Base-by-base conservation (phyloP, 1,284 basidiomycete species). In the Leccinum laetum region DNA sequence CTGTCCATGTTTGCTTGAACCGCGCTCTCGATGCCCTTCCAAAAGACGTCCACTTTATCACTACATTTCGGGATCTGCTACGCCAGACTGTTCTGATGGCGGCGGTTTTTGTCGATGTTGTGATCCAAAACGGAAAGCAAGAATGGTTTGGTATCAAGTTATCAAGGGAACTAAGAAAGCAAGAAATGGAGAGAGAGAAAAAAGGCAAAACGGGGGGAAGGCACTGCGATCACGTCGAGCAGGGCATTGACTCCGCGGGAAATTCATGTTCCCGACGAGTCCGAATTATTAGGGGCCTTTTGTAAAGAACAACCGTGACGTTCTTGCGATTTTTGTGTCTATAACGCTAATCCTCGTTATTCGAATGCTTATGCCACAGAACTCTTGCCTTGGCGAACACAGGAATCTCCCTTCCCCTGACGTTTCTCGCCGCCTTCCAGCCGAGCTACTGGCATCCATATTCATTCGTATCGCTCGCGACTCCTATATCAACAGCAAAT, bases 1-100 rank as follows among this genome's bases (percentile, higher is more conserved):
- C 78, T 91, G 88, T 11, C 91, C 91, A 52, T 84, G 82, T 72
- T 90, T 91, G 62, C 81, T 85, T 7, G 80, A 75, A 10, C 86
- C 87, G 56, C 14, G 39, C 81, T 83, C 73, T 93, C 91, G 37
- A 93, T 82, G 2, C 81, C 88, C 68, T 86, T 89, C 89, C 90
- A 91, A 68, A 93, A 92, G 2, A 81, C 78, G 64, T 91, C 89
- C 1, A 93, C 90, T 69, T 91, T 92, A n/a, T 90, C 86, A 44
- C 86, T 82, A 16, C 75, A 89, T 90, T 61, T 84, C 84, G 1
- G 82, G 77, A 75, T 93, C 91, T 26, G 86, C 84, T 13, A 93
- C 87, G 5, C 88, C 91, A 8, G 92, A 92, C 91, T 93, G 63
- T 56, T 59, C 44, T 26, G 13, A 24, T 26, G 13, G 14, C 39